Evolutionary conservation across 345 rosid species (phyloP), one percentile per base, ranked within the genome.

Genomic region (Xanthoceras sorbifolium): DNA sequence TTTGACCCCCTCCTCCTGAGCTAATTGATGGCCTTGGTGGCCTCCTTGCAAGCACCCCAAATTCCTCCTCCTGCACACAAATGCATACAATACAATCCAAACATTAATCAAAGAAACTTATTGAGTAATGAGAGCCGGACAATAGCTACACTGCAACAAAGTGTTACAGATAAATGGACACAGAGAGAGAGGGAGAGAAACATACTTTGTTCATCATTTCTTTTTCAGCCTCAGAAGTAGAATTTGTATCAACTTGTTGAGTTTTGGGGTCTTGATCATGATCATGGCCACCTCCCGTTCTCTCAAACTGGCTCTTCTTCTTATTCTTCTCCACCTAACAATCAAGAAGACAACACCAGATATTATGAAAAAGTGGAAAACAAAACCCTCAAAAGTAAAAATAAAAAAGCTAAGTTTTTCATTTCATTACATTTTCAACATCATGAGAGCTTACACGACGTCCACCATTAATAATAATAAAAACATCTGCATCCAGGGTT

Each of bases 211-310:
- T 14, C 64, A 52, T 76, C 54, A 32, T 80, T 29, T 36, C 71
- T 68, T 6, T 36, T 68, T 74, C 71, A 50, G 72, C 25, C 9
- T 54, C 60, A 25, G 70, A 23, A 79, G 74, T 18, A 78, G 23
- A 26, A 5, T 20, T 29, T 29, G 38, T 2, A 2, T 38, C 57
- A 14, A 22, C 28, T 4, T 17, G 54, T 4, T 52, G 48, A 23
- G n/a, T n/a, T n/a, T n/a, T n/a, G n/a, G n/a, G n/a, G n/a, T n/a
- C n/a, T n/a, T n/a, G n/a, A n/a, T n/a, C n/a, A n/a, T n/a, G n/a
- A n/a, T n/a, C n/a, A n/a, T n/a, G n/a, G n/a, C n/a, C n/a, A 55
- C n/a, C 87, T 78, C 91, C 93, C 34, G 84, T 76, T 76, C 80
- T 86, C 77, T 85, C 86, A 26, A 55, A 76, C 77, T 3, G 69